Evolutionary conservation across 176 grass and related monocot species (phyloP), one percentile per base, ranked within the genome.

Genomic region (Neostapfia colusana): DNA sequence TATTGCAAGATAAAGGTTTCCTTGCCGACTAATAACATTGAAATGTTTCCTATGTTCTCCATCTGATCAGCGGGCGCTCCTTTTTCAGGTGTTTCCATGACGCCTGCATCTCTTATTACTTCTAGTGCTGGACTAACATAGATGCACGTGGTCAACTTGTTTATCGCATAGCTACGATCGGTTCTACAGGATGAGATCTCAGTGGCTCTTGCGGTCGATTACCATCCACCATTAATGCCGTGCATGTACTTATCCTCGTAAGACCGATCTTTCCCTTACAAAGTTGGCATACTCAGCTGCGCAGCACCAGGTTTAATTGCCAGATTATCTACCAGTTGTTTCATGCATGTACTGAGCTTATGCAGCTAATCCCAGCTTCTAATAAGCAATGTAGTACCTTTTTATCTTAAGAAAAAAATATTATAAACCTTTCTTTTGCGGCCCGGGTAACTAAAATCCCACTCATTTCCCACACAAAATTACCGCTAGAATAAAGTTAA

Each of bases 191-290:
- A 54, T 18, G 50, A 7, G 50, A 54, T 54, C 17, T 54, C 50
- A 17, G 7, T n/a, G 6, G 25, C 7, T 12, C 10, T 24, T 60
- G 5, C 6, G 20, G 9, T 53, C 18, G 18, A 53, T 53, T 25
- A 11, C n/a, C n/a, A n/a, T n/a, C 3, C 14, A 2, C 8, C 31
- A 31, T 36, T 71, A 37, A 54, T 58, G 7, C 35, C 39, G 34
- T 74, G 41, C 54, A n/a, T n/a, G n/a, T n/a, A n/a, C n/a, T 53
- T 53, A 57, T 41, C 12, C n/a, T n/a, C 24, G 54, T 59, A 71
- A 27, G 41, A 17, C 18, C 21, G 13, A 42, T 25, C 65, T 14
- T 67, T 44, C 12, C 0, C n/a, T 10, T 51, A 35, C 68, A n/a
- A 35, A 7, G 15, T 23, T 31, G 42, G 25, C 25, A 17, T 60